phyloP scores from a whole-genome alignment of 2,329 filamentous ascomycete genomes.

The Didymella lethalis region DNA sequence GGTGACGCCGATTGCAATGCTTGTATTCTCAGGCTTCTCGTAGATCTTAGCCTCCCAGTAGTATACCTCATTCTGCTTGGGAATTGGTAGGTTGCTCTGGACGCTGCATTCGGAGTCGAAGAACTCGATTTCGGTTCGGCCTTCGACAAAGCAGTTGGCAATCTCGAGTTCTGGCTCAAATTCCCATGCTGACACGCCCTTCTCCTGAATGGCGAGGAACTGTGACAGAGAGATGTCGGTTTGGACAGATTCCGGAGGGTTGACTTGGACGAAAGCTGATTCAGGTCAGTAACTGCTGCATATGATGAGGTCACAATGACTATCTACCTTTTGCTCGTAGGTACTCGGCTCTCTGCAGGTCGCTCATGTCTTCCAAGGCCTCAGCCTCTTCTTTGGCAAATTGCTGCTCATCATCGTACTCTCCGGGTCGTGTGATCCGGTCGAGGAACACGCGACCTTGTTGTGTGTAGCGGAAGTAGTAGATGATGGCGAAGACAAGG shows the following conservation, averaged over 20 bases:
- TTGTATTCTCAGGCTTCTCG: constrained; percentile 89
- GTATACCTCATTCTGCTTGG: constrained; percentile 99
- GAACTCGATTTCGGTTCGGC: constrained; percentile 95
- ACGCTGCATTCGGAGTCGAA: constrained; percentile 98
- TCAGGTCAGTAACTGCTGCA: constrained; percentile 18
- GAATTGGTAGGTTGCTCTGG: constrained; percentile 93
- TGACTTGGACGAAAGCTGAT: constrained; percentile 88
- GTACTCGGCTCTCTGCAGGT: constrained; percentile 88
- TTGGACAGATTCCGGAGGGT: constrained; percentile 92
- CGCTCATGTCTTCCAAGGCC: constrained; percentile 94
- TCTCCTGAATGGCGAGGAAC: constrained; percentile 97
- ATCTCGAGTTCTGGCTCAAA: constrained; percentile 99
- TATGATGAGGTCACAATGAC: neutral
- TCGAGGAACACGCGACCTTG: constrained; percentile 92
- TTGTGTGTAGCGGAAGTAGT: constrained; percentile 91
- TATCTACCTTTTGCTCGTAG: constrained; percentile 87
- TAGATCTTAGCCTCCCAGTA: constrained; percentile 99
- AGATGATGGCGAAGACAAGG: constrained; percentile 80
- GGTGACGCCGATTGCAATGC: constrained; percentile 90
- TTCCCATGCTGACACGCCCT: constrained; percentile 99
- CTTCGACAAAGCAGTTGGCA: constrained; percentile 98
- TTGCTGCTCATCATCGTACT: constrained; percentile 97
- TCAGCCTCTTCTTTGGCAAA: constrained; percentile 94
- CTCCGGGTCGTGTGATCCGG: constrained; percentile 88
- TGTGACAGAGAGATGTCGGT: constrained; percentile 98